A percentile compares a stretch with the other conserved stretches of the same genome.
These are phyloP conservation scores for Salix dunnii DNA, from an alignment of 345 rosid species.

Conservation along the genomic window DNA sequence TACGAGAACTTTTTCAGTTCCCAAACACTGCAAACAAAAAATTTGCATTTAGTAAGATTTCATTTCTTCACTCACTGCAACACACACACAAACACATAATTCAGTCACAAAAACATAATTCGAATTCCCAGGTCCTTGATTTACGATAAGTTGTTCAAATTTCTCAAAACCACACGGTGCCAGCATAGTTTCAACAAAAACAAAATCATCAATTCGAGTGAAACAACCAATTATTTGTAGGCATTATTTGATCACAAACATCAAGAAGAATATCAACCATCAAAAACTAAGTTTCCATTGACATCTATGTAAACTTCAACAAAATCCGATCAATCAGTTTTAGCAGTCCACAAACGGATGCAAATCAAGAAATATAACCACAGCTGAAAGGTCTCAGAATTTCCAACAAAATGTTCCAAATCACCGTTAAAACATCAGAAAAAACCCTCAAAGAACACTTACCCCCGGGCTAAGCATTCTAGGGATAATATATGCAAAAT, in stretches of 20 bases:
- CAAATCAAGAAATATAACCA: background rate
- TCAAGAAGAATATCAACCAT: background rate
- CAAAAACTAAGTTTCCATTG: background rate
- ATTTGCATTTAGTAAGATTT: conserved; percentile 10
- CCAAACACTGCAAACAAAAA: conserved; percentile 26
- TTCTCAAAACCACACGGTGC: background rate
- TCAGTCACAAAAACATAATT: background rate
- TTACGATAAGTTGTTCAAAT: background rate
- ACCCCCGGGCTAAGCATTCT: background rate
- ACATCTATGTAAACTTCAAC: background rate
- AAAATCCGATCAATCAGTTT: background rate
- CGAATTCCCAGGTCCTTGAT: background rate
- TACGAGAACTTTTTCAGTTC: conserved; percentile 5
- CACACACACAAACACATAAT: background rate
- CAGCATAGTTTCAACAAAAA: background rate
- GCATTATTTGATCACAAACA: background rate
- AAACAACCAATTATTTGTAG: background rate
- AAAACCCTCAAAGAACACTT: background rate
- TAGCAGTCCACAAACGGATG: background rate
- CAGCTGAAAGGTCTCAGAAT: background rate
- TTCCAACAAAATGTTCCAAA: background rate
- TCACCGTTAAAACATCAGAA: background rate
- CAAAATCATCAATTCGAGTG: background rate
- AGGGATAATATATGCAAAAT: background rate
- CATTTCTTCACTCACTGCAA: background rate